These are phyloP conservation scores for Lecanosticta acicola DNA, from an alignment of 2,329 filamentous ascomycete genomes.

Conservation along the genomic window DNA sequence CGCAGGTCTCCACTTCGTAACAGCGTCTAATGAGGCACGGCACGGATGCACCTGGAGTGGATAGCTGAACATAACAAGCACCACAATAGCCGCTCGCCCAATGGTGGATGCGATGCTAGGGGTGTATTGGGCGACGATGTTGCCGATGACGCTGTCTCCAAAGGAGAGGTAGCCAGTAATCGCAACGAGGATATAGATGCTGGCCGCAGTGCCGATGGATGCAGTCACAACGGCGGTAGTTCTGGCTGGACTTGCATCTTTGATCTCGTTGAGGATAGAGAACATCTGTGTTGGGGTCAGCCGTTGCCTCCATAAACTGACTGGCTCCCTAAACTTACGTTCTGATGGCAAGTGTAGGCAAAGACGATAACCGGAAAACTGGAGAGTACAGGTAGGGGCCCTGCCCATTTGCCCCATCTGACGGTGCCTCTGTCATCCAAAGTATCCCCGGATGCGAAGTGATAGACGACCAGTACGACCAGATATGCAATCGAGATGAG, in stretches of 20 bases:
- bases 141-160: constrained; percentile 80
- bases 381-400: constrained; percentile 70
- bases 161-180: constrained; percentile 96
- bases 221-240: constrained; percentile 72
- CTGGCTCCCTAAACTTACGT: constrained; percentile 66
- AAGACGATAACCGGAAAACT: constrained; percentile 94
- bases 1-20: constrained; percentile 80
- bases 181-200: constrained; percentile 82
- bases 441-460: constrained; percentile 75
- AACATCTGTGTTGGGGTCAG: constrained; percentile 67
- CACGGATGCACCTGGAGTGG: constrained; percentile 94
- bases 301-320: neutral
- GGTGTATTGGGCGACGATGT: constrained; percentile 87
- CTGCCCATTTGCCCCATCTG: constrained; percentile 70
- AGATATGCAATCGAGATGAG: constrained; percentile 91
- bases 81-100: constrained; percentile 88
- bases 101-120: constrained; percentile 80
- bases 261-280: constrained; percentile 92
- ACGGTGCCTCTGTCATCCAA: constrained; percentile 68
- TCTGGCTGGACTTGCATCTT: constrained; percentile 71
- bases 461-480: constrained; percentile 86
- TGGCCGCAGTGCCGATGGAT: constrained; percentile 83
- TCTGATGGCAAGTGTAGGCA: constrained; percentile 99
- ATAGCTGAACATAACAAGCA: constrained; percentile 94
- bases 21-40: constrained; percentile 87